Evolutionary conservation across 1,139 yeast genomes (phyloP).

Genomic region (Blastobotrys malaysiensis): DNA sequence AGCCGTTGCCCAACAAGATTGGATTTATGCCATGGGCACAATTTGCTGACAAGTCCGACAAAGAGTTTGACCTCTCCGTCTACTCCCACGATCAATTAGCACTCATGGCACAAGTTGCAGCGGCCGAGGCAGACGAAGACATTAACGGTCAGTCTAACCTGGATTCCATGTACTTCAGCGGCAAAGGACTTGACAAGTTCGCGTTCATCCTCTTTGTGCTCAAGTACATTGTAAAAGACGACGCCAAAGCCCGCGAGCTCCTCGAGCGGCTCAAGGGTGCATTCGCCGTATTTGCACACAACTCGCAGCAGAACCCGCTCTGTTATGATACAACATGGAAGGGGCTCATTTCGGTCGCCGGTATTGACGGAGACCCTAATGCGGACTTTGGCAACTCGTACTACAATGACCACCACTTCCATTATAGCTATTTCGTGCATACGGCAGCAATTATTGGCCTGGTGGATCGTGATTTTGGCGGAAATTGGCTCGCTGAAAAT

Average conservation of each 20-base stretch:
- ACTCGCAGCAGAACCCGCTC: slow-evolving; percentile 52
- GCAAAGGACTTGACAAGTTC: slow-evolving; percentile 67
- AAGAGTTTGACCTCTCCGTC: slow-evolving; percentile 16
- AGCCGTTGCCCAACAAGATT: slow-evolving; percentile 48
- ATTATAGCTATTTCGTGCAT: slow-evolving; percentile 63
- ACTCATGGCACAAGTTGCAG: slow-evolving; percentile 48
- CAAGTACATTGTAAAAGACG: slow-evolving; percentile 48
- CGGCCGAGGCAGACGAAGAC: slow-evolving; percentile 52
- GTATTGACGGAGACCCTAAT: slow-evolving; percentile 39
- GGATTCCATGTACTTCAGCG: slow-evolving; percentile 58
- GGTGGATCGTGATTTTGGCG: slow-evolving; percentile 52
- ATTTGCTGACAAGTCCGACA: slow-evolving; percentile 33
- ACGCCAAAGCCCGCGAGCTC: slow-evolving; percentile 42
- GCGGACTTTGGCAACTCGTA: slow-evolving; percentile 58
- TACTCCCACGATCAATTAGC: slow-evolving; percentile 38
- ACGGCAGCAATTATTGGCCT: slow-evolving; percentile 66
- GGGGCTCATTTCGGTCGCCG: slow-evolving; percentile 56
- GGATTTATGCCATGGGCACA: slow-evolving; percentile 45
- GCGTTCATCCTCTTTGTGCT: slow-evolving; percentile 63
- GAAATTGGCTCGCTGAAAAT: slow-evolving; percentile 58
- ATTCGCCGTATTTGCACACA: slow-evolving; percentile 41
- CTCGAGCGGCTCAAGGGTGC: slow-evolving; percentile 48
- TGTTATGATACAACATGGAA: slow-evolving; percentile 60
- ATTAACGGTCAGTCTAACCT: slow-evolving; percentile 46
- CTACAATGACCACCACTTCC: slow-evolving; percentile 72